phyloP scores from a whole-genome alignment of 2,329 filamentous ascomycete species.

The Calcarisporium arbuscula region DNA sequence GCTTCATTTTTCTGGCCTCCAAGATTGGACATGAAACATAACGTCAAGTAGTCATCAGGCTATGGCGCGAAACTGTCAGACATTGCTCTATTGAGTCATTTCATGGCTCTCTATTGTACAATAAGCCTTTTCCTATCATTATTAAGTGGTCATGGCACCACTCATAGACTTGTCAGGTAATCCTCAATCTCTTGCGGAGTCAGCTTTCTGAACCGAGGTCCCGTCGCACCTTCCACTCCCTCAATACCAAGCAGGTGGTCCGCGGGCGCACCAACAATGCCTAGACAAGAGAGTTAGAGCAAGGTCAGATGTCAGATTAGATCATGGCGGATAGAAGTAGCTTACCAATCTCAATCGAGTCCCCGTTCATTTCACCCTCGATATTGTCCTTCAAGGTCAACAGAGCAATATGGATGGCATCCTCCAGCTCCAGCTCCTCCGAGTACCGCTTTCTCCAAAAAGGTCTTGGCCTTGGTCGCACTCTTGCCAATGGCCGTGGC shows the following conservation, averaged over 20 bases:
- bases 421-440: slow-evolving; percentile 92
- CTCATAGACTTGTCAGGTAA: slow-evolving; percentile 97
- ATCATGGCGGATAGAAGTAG: too few relatives aligned
- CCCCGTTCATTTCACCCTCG: slow-evolving; percentile 97
- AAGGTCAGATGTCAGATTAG: neutral
- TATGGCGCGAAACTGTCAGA: too few relatives aligned
- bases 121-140: slow-evolving; percentile 2
- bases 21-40: too few relatives aligned
- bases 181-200: slow-evolving; percentile 98
- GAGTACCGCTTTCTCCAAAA: slow-evolving; percentile 99
- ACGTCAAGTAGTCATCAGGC: too few relatives aligned
- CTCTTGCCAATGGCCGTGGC: slow-evolving; percentile 98
- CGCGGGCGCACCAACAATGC: slow-evolving; percentile 91
- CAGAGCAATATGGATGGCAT: slow-evolving; percentile 96
- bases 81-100: slow-evolving; percentile 8
- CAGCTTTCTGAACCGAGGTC: slow-evolving; percentile 87
- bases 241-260: slow-evolving; percentile 89
- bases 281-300: slow-evolving; percentile 39
- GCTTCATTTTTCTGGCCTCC: too few relatives aligned
- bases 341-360: slow-evolving; percentile 95
- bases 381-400: slow-evolving; percentile 98
- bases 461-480: slow-evolving; percentile 96
- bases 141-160: slow-evolving; percentile 13
- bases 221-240: slow-evolving; percentile 76
- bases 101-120: slow-evolving; percentile 9